phyloP scores from a whole-genome alignment of 179 eudicot genomes.

The Pouteria campechiana region DNA sequence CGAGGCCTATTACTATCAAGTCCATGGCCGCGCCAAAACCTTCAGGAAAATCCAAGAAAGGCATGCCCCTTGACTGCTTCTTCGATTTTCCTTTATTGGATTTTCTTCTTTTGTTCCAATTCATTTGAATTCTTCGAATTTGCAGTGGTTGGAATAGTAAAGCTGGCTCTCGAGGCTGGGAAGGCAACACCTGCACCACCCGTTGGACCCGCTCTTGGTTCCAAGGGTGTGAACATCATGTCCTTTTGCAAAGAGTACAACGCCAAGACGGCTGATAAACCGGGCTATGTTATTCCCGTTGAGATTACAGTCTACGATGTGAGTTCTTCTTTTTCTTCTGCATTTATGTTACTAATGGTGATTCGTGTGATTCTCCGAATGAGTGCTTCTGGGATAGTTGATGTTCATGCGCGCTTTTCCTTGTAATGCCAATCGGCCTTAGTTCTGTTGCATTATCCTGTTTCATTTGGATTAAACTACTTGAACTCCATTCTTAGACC shows the following conservation, averaged over 20 bases:
- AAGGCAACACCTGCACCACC: conserved; percentile 98
- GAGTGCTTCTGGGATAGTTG: neutral
- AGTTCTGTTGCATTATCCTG: too few species aligned
- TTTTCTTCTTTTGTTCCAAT: neutral
- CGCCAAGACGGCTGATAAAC: conserved; percentile 89
- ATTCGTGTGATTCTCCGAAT: neutral
- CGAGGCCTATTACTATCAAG: conserved; percentile 42
- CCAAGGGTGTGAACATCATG: conserved; percentile 93
- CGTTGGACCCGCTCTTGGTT: conserved; percentile 93
- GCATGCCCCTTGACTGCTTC: conserved; percentile 13
- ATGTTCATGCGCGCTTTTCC: too few species aligned
- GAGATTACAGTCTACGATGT: conserved; percentile 94
- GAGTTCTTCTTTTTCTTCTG: neutral
- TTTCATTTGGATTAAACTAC: too few species aligned
- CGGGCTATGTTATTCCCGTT: conserved; percentile 87
- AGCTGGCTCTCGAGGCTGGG: conserved; percentile 94
- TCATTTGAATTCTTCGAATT: neutral
- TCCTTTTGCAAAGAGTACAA: conserved; percentile 95
- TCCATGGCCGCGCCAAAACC: conserved; percentile 95
- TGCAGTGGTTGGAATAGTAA: conserved; percentile 73
- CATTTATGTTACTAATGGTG: neutral
- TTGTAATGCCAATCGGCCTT: too few species aligned
- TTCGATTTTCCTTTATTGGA: neutral
- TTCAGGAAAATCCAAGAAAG: conserved; percentile 75
- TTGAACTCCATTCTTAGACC: too few species aligned